A percentile compares a stretch with the other conserved stretches of the same genome.
These are phyloP conservation scores for Geranium incanum DNA, from an alignment of 441 rosid species.

Conservation along the genomic window DNA sequence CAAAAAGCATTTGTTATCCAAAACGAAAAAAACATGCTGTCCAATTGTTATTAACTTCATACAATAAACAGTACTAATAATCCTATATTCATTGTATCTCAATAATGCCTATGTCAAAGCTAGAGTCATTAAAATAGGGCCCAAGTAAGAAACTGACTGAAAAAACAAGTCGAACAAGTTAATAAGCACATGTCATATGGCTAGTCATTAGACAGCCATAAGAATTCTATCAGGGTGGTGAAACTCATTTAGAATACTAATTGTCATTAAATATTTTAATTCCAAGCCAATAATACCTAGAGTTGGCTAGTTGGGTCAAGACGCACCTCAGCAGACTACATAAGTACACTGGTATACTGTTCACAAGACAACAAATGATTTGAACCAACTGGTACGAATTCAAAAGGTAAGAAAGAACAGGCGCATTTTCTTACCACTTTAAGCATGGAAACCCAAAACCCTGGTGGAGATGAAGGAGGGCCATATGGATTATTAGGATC, in stretches of 20 bases:
- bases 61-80: too few species aligned
- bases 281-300: neutral
- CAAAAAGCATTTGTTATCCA: too few species aligned
- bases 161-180: too few species aligned
- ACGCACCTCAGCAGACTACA: neutral
- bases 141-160: too few species aligned
- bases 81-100: too few species aligned
- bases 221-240: neutral
- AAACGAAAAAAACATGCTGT: too few species aligned
- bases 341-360: neutral
- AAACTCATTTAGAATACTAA: neutral
- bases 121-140: neutral
- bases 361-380: neutral
- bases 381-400: neutral
- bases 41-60: too few species aligned
- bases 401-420: neutral
- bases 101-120: too few species aligned
- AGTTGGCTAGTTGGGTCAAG: neutral
- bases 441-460: slow-evolving; percentile 94
- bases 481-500: slow-evolving; percentile 89
- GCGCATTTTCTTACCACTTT: slow-evolving; percentile 49
- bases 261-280: too few species aligned
- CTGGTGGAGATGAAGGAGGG: slow-evolving; percentile 78
- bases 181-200: too few species aligned
- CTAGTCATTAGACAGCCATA: neutral